phyloP scores from a whole-genome alignment of 495 filamentous ascomycete genomes.

The Tuber umbilicatum region DNA sequence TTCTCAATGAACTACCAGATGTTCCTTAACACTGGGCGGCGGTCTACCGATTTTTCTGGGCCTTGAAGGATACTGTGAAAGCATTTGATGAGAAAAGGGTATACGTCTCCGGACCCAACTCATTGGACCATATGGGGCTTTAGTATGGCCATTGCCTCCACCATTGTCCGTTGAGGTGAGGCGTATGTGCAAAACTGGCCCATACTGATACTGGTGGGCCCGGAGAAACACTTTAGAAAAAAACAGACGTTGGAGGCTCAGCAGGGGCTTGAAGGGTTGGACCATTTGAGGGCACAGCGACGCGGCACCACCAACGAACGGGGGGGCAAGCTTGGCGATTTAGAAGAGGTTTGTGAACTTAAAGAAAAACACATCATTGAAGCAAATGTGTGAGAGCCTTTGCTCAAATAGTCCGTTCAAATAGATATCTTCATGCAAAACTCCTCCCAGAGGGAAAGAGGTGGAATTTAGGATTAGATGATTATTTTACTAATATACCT shows the following conservation, averaged over 20 bases:
- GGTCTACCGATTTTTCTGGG: neutral
- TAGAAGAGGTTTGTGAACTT: no score
- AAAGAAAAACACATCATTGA: no score
- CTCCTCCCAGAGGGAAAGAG: no score
- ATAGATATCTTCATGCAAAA: no score
- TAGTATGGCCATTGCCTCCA: neutral
- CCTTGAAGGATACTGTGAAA: neutral
- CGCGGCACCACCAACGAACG: no score
- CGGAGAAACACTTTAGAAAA: neutral
- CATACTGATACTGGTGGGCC: neutral
- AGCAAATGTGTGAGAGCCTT: no score
- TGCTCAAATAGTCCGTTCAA: no score
- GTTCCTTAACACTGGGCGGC: neutral
- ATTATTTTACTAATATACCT: no score
- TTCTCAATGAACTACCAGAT: neutral
- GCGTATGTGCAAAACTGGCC: neutral
- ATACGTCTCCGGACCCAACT: neutral
- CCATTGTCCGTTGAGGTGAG: neutral
- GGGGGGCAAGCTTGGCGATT: no score
- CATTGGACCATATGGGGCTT: neutral
- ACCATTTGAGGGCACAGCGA: no score
- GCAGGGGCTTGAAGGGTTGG: no score
- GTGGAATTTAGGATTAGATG: no score
- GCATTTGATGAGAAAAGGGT: neutral
- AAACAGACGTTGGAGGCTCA: neutral